A percentile compares a stretch with the other conserved stretches of the same genome.
phyloP scores from a whole-genome alignment of 192 early-diverging fungal species.

The Coemansia sp. region DNA sequence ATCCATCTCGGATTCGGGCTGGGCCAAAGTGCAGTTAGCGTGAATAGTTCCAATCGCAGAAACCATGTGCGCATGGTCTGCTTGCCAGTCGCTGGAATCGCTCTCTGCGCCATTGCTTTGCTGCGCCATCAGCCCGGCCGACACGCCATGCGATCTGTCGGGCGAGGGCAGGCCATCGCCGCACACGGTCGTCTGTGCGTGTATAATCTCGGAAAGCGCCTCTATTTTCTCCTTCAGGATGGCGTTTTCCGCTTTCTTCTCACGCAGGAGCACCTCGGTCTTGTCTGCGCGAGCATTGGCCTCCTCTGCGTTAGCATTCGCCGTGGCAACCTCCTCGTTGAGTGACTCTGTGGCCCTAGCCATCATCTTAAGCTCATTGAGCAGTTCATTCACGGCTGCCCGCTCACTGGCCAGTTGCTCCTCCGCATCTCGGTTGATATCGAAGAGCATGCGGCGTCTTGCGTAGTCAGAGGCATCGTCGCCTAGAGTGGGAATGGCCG shows the following conservation, averaged over 20 bases:
- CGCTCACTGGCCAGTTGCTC: conserved; percentile 20
- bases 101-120: neutral
- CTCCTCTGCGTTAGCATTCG: neutral
- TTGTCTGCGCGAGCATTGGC: conserved; percentile 7
- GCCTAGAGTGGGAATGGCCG: neutral
- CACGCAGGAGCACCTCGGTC: conserved; percentile 5
- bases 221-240: conserved; percentile 14
- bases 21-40: conserved; percentile 9
- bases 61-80: conserved; percentile 6
- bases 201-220: conserved; percentile 9
- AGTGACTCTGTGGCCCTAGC: neutral
- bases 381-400: conserved; percentile 21
- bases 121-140: neutral
- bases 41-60: conserved; percentile 12
- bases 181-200: neutral
- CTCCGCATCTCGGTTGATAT: conserved; percentile 2
- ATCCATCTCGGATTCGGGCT: conserved; percentile 13
- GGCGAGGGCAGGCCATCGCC: conserved; percentile 15
- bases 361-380: conserved; percentile 17
- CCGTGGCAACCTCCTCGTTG: conserved; percentile 7
- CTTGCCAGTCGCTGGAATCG: neutral
- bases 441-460: neutral
- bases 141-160: conserved; percentile 4
- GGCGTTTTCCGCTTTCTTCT: neutral
- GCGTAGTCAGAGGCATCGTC: neutral